These are phyloP conservation scores for Camillea tinctor DNA, from an alignment of 2,329 filamentous ascomycete genomes.

Conservation along the genomic window DNA sequence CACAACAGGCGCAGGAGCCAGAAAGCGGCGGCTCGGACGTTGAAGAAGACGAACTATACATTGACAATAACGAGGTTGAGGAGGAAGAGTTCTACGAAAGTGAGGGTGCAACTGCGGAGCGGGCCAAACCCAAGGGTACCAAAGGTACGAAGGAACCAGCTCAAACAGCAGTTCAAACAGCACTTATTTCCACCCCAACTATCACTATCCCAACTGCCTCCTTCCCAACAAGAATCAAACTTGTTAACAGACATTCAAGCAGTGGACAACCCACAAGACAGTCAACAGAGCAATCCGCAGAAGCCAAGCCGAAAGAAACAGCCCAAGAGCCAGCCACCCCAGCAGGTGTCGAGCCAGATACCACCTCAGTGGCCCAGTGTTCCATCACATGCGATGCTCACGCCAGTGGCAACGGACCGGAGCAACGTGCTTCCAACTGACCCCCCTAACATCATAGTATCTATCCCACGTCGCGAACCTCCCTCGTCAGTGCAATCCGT, in stretches of 20 bases:
- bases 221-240: slow-evolving; percentile 14
- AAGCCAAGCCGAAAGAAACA: background rate
- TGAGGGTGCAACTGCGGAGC: slow-evolving; percentile 11
- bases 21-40: slow-evolving; percentile 27
- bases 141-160: slow-evolving; percentile 27
- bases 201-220: slow-evolving; percentile 3
- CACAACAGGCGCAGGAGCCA: slow-evolving; percentile 21
- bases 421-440: background rate
- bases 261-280: slow-evolving; percentile 4
- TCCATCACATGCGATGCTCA: slow-evolving; percentile 1
- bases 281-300: background rate
- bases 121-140: slow-evolving; percentile 7
- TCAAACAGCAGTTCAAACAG: slow-evolving; percentile 6
- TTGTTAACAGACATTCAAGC: slow-evolving; percentile 23
- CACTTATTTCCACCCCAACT: no score
- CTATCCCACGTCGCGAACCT: slow-evolving; percentile 1
- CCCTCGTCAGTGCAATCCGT: background rate
- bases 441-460: slow-evolving; percentile 9
- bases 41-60: slow-evolving; percentile 31
- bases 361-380: background rate
- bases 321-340: background rate
- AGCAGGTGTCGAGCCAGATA: background rate
- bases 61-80: slow-evolving; percentile 23
- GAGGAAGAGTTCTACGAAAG: slow-evolving; percentile 21
- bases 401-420: background rate